Conservation (phyloP, 1,284 basidiomycete species). For the Fomitopsis betulina region DNA sequence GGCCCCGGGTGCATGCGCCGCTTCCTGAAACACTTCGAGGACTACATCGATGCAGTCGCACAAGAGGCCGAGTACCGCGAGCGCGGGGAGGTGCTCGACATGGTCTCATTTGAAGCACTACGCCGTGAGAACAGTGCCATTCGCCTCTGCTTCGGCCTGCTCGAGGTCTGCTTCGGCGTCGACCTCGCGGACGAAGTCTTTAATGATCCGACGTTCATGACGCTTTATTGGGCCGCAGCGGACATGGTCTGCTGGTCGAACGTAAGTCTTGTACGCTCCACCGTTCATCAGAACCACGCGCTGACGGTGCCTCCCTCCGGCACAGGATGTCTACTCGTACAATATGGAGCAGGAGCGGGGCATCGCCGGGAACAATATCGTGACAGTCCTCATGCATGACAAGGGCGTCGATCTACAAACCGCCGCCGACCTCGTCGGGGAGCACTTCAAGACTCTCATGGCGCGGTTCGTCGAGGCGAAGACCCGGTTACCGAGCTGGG, state of each 20-base stretch:
- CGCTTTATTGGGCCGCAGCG: slow-evolving; percentile 31
- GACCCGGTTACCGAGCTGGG: slow-evolving; percentile 28
- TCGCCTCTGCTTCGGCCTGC: slow-evolving; percentile 35
- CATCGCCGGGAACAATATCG: slow-evolving; percentile 34
- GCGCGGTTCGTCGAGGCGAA: slow-evolving; percentile 26
- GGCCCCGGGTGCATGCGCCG: slow-evolving; percentile 39
- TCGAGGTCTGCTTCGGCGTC: slow-evolving; percentile 34
- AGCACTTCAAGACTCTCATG: slow-evolving; percentile 28
- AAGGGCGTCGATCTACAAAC: slow-evolving; percentile 31
- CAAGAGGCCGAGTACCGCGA: slow-evolving; percentile 33
- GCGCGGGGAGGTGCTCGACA: slow-evolving; percentile 26
- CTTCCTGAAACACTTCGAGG: slow-evolving; percentile 30
- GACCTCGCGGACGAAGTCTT: slow-evolving; percentile 37
- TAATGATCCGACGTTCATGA: slow-evolving; percentile 29
- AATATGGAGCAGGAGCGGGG: slow-evolving; percentile 36
- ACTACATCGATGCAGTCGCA: slow-evolving; percentile 33
- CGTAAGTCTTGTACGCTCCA: slow-evolving; percentile 25
- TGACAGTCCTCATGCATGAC: slow-evolving; percentile 35
- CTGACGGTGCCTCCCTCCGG: background rate
- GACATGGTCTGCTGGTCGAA: slow-evolving; percentile 42
- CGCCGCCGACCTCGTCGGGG: slow-evolving; percentile 31
- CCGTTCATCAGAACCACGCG: background rate
- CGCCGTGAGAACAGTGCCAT: slow-evolving; percentile 38
- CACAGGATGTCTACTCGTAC: slow-evolving; percentile 40
- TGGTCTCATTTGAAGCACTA: slow-evolving; percentile 28